Base-by-base conservation (phyloP, 2,329 filamentous ascomycete species). In the Annulohypoxylon truncatum region DNA sequence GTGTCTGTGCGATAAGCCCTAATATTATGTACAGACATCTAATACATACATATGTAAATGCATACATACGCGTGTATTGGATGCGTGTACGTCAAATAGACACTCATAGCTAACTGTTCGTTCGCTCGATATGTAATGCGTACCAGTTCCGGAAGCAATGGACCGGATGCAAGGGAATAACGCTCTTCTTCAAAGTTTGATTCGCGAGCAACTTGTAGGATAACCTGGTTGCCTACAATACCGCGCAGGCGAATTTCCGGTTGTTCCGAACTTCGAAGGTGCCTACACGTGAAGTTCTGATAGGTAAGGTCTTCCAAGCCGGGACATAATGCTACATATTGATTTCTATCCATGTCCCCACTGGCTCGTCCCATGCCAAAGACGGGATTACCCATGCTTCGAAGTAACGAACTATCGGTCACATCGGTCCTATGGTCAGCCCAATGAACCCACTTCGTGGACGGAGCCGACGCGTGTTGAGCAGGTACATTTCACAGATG, bases 311-410 rank as follows among this genome's bases (percentile, higher is more conserved):
- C 31, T 26, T 18, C 56, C 13, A 61, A 40, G 51, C 55, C 55
- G 56, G 53, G 35, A 56, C 22, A 46, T 42, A 66, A 66, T 66
- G 67, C 61, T 64, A 68, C 65, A 24, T 62, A 31, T 56, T 65
- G 53, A 68, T 71, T 71, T 56, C 48, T 67, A 61, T 60, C 61
- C 48, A 66, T 48, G 51, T 22, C 56, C 60, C 54, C 58, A 65
- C 61, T 68, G 65, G 57, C 18, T 48, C 52, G 26, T 28, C 52
- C 48, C 58, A 47, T 58, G 65, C 52, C 15, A 47, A 22, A 47
- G 57, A 55, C 65, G 65, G 65, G 53, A 61, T 68, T 22, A 61
- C 48, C 65, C 61, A 55, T 67, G 58, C 57, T 59, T 26, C 42
- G 28, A 57, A 20, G 18, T 42, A 58, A 55, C 44, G 54, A 59